Evolutionary conservation across 2,329 filamentous ascomycete species (phyloP).

Genomic region (Penicillium carneum): DNA sequence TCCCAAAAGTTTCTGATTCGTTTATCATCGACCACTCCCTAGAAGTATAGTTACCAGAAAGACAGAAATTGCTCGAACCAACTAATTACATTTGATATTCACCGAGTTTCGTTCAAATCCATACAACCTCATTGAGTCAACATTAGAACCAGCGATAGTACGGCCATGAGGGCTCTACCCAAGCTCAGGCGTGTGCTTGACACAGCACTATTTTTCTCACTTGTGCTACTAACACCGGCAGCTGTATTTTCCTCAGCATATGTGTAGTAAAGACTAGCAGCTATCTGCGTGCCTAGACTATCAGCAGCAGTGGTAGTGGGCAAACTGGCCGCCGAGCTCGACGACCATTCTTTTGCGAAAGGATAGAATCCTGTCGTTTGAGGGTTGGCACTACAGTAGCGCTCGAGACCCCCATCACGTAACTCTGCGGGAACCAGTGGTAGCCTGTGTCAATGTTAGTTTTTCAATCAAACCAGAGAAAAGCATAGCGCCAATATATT

Average conservation of each 20-base stretch:
- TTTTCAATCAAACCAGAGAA: background rate
- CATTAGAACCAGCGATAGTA: background rate
- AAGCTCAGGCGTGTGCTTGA: background rate
- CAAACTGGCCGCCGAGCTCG: background rate
- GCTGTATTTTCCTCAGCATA: background rate
- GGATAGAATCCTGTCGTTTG: slow-evolving; percentile 6
- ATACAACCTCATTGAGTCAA: background rate
- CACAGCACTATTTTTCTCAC: background rate
- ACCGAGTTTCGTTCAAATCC: background rate
- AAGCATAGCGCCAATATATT: no score
- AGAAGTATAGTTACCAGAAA: background rate
- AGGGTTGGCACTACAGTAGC: slow-evolving; percentile 3
- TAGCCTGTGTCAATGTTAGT: background rate
- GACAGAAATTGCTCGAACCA: background rate
- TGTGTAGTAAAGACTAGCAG: slow-evolving; percentile 9
- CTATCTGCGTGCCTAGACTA: background rate
- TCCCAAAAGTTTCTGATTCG: no score
- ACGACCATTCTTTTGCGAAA: background rate
- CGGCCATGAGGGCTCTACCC: background rate
- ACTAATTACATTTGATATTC: background rate
- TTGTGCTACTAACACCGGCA: background rate
- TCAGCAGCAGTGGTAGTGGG: background rate
- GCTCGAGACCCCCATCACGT: background rate
- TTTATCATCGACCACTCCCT: no score
- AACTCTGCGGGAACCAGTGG: slow-evolving; percentile 2